Conservation (phyloP, 495 filamentous ascomycete species). For the Xylaria castorea region DNA sequence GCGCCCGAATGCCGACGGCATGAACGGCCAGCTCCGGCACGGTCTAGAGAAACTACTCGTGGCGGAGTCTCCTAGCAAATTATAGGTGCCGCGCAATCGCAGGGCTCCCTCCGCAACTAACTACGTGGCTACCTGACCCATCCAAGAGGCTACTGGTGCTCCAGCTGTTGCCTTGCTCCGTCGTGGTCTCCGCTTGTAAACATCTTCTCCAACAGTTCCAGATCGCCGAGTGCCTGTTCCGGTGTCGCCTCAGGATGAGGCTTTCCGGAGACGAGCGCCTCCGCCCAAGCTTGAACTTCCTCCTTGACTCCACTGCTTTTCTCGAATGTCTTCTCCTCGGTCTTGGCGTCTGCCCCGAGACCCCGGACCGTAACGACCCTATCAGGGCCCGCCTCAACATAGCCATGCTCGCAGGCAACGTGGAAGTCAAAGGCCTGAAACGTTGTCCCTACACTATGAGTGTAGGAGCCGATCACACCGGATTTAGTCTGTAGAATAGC, state of each 20-base stretch:
- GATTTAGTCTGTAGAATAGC: constrained; percentile 64
- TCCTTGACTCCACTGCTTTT: constrained; percentile 65
- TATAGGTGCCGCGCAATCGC: constrained; percentile 25
- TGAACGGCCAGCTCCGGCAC: constrained; percentile 58
- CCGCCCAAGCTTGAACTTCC: constrained; percentile 72
- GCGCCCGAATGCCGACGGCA: constrained; percentile 66
- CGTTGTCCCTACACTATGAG: constrained; percentile 68
- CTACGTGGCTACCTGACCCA: neutral
- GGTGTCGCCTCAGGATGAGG: constrained; percentile 63
- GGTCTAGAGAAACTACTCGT: constrained; percentile 57
- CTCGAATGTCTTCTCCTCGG: constrained; percentile 60
- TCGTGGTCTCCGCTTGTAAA: constrained; percentile 65
- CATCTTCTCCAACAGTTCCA: constrained; percentile 72
- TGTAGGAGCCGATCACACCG: constrained; percentile 68
- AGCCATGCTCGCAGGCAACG: constrained; percentile 61
- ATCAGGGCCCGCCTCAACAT: constrained; percentile 49
- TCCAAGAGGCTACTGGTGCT: constrained; percentile 36
- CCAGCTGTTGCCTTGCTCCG: constrained; percentile 53
- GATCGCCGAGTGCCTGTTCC: constrained; percentile 71
- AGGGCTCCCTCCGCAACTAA: neutral
- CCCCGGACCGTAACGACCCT: constrained; percentile 52
- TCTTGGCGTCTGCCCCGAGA: constrained; percentile 47
- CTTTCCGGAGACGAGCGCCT: constrained; percentile 56
- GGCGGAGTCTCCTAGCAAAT: constrained; percentile 31
- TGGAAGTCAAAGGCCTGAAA: constrained; percentile 57